These are phyloP conservation scores for Lactifluus pinguis DNA, from an alignment of 768 basidiomycete genomes.

Conservation along the genomic window DNA sequence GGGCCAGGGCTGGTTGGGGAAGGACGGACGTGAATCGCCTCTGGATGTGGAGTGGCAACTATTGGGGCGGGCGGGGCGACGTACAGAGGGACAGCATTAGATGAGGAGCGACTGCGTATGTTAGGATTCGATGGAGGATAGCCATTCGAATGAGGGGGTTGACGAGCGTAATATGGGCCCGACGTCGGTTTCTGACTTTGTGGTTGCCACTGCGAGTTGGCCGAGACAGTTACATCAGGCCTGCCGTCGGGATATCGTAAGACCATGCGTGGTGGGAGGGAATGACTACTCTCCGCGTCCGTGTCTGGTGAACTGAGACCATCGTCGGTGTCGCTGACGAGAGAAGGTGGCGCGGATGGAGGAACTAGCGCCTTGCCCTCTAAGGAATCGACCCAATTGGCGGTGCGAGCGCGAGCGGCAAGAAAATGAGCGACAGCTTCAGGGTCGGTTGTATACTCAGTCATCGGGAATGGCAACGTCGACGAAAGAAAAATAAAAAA, in stretches of 20 bases:
- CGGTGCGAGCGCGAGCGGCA: constrained; percentile 52
- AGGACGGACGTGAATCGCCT: constrained; percentile 18
- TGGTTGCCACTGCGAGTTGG: background rate
- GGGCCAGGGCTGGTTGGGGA: constrained; percentile 4
- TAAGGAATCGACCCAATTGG: constrained; percentile 49
- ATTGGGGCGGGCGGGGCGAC: constrained; percentile 8
- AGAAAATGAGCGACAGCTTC: constrained; percentile 51
- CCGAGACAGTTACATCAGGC: constrained; percentile 15
- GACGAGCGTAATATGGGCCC: background rate
- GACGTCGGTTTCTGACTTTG: background rate
- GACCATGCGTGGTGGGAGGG: constrained; percentile 63
- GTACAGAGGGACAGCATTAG: constrained; percentile 11
- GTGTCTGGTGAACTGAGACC: constrained; percentile 30
- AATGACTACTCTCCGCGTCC: constrained; percentile 35
- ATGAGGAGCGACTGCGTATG: constrained; percentile 8
- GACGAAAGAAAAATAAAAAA: too few relatives aligned
- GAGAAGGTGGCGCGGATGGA: constrained; percentile 30
- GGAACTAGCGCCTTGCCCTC: constrained; percentile 34
- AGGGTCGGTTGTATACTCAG: constrained; percentile 53
- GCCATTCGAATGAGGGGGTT: constrained; percentile 8
- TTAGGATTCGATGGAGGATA: constrained; percentile 18
- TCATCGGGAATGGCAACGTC: too few relatives aligned
- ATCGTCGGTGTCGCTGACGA: constrained; percentile 26
- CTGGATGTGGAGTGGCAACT: constrained; percentile 11
- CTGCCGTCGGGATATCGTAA: constrained; percentile 57